Evolutionary conservation across 164 flowering plant species (phyloP), one percentile per base, ranked within the genome.

Genomic region (Stephania japonica): DNA sequence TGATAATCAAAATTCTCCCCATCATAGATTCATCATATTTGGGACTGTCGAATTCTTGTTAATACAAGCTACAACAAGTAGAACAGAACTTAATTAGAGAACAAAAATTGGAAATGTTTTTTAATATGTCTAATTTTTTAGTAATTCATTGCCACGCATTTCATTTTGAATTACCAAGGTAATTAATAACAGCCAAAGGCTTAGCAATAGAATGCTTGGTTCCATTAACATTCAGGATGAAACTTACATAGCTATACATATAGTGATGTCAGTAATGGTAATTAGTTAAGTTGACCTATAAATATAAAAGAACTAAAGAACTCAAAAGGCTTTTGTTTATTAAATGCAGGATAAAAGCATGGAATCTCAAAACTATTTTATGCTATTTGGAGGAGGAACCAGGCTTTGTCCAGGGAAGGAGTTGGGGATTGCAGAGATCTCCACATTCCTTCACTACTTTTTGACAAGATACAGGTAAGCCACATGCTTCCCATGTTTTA

Each of bases 381-480:
- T 90, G 67, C 59, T 92, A 42, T 94, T 94, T 81, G 98, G 98
- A 70, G 97, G 91, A 42, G 98, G 98, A 64, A 85, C 76, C 16
- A 83, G 98, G 74, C 86, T 77, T 27, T 94, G 98, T 73, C 98
- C 98, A 16, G 98, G 98, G 74, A 94, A 94, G 75, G 98, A 94
- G 77, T 77, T 90, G 66, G 97, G 97, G 42, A 82, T 90, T 8
- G 89, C 85, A 1, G 94, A 86, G 77, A 84, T 94, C 42, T 85
- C 97, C 1, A 82, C 84, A 62, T 90, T 92, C 76, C 90, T 92
- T 73, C 97, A 94, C 78, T 88, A 94, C 81, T 88, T 94, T 76
- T 86, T 94, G 26, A 90, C 97, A 16, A 83, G 81, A 83, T 94
- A 91, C 86, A 88, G 97, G 97, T 90, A 69, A 14, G 12, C 70